A percentile compares a stretch with the other conserved stretches of the same genome.
Evolutionary conservation across 2,329 filamentous ascomycete genomes (phyloP).

Genomic region (Sporothrix pseudoabietina): DNA sequence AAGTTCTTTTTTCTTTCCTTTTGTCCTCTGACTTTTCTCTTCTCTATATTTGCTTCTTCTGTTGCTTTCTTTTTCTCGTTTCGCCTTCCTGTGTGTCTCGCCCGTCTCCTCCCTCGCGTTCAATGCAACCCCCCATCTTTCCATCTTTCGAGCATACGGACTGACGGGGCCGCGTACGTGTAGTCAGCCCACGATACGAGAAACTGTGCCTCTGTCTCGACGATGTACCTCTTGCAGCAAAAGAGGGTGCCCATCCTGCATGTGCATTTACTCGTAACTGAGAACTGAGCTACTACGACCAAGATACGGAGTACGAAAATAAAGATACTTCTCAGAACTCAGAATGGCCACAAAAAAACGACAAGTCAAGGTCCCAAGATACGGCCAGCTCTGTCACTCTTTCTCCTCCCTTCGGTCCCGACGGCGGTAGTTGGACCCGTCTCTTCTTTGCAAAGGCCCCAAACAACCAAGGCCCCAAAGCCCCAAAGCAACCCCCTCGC

Average conservation of each 20-base stretch:
- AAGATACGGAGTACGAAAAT: constrained; percentile 2
- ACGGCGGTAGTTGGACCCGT: constrained; percentile 28
- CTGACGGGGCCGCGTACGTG: background rate
- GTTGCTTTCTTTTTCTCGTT: constrained; percentile 20
- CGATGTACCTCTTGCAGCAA: background rate
- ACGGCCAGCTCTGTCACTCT: background rate
- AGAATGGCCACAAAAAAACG: background rate
- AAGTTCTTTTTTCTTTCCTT: constrained; percentile 18
- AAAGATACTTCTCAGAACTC: background rate
- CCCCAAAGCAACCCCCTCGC: background rate
- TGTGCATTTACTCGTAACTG: background rate
- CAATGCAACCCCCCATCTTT: background rate
- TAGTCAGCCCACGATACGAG: constrained; percentile 13
- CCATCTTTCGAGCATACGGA: background rate
- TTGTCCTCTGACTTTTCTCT: constrained; percentile 2
- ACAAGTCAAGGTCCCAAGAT: background rate
- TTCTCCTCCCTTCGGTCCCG: constrained; percentile 19
- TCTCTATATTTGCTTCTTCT: background rate
- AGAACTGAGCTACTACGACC: background rate
- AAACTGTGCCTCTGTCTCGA: background rate
- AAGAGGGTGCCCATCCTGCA: background rate
- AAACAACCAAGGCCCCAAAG: background rate
- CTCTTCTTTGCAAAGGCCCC: background rate
- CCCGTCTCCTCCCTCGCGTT: constrained; percentile 13
- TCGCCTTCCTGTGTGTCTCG: constrained; percentile 9